Base-by-base conservation (phyloP, 2,329 filamentous ascomycete genomes). In the Emergomyces pasteurianus region DNA sequence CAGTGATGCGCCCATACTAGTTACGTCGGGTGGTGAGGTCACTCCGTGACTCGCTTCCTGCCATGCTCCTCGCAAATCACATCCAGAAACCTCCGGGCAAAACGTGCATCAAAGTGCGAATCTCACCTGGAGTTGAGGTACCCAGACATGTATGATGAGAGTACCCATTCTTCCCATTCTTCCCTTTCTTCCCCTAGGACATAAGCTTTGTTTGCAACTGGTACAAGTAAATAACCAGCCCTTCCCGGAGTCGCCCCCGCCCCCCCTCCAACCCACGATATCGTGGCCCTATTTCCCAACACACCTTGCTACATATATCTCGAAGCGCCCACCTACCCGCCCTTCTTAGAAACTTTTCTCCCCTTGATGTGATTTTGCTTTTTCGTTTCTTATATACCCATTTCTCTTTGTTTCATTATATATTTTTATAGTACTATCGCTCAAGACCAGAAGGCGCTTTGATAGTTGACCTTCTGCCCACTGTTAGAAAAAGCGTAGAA, bases 231-330 rank as follows among this genome's bases (percentile, higher is more conserved):
- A 55, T 43, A n/a, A 46, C 23, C 54, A 57, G 38, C 54, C 54
- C 14, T 57, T 38, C 54, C 18, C 21, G 21, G 23, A 31, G 18
- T 43, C 38, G 36, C 38, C 23, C 54, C 14, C 23, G 2, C 34
- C 23, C 38, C 36, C 21, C 16, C 8, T 26, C 12, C 14, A 2
- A 43, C 7, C 8, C 54, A 34, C 14, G 16, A 18, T 49, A 16
- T 18, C 38, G 23, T 8, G 46, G 38, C 54, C 38, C 23, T 23
- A 56, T 28, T 38, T n/a, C 21, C 9, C 23, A 31, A 7, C 3
- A 47, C 21, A 28, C 31, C 31, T 21, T 16, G 53, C 47, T 59
- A 59, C 58, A 59, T 59, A 59, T 59, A 59, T 28, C 58, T 50
- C 47, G 31, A 59, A 59, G 58, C 47, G 58, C 58, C 58, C 58